phyloP scores from a whole-genome alignment of 352 stramenopile genomes.

The Pythium rhizo-oryzae region DNA sequence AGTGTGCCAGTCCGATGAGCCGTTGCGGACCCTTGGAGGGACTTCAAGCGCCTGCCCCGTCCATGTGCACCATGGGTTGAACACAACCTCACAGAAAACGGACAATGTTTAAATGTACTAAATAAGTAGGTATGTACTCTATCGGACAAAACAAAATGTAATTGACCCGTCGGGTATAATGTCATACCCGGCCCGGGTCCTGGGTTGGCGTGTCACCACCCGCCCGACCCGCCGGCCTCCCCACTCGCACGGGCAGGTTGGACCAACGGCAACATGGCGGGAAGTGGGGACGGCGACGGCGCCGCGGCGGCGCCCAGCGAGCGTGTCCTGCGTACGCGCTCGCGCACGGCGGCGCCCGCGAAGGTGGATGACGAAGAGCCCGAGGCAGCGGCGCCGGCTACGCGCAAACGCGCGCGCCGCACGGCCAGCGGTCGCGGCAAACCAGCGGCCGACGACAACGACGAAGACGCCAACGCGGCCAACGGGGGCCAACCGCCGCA shows the following conservation, averaged over 20 bases:
- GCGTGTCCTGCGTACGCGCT: slow-evolving; percentile 12
- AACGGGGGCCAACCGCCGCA: background rate
- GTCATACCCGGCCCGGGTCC: no score
- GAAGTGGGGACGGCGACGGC: slow-evolving; percentile 4
- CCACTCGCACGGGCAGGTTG: background rate
- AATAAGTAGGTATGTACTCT: no score
- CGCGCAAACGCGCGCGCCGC: slow-evolving; percentile 15
- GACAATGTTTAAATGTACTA: no score
- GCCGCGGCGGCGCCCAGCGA: background rate
- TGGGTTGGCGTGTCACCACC: background rate
- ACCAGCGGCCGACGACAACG: background rate
- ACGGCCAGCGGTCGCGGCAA: slow-evolving; percentile 9
- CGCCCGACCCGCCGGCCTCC: slow-evolving; percentile 2
- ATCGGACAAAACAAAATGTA: no score
- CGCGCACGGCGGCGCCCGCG: background rate
- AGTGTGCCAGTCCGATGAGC: no score
- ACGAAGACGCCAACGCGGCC: no score
- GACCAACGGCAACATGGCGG: slow-evolving; percentile 4
- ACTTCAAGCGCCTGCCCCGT: no score
- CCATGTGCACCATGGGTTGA: no score
- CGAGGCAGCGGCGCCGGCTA: background rate
- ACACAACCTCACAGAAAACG: no score
- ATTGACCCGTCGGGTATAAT: no score
- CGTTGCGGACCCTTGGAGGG: no score
- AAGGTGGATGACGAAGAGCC: background rate